Conservation (phyloP, 345 rosid species). For the Noccaea caerulescens region DNA sequence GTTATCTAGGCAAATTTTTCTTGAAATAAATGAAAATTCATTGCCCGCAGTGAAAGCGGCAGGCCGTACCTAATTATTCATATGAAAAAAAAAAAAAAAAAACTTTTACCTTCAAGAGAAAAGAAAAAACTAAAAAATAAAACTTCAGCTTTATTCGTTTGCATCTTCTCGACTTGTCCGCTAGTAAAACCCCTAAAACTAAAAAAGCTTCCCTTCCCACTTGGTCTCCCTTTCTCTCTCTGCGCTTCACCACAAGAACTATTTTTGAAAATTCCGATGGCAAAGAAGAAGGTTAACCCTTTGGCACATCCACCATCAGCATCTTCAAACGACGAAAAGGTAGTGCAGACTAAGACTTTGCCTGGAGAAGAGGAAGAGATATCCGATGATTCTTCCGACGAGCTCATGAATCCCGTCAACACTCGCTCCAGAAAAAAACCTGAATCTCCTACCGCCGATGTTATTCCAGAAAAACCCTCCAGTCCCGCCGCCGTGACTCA, state of each 20-base stretch:
- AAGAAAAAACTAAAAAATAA: too few species aligned
- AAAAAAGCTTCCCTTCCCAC: neutral
- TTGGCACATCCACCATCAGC: conserved; percentile 24
- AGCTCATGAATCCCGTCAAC: conserved; percentile 1
- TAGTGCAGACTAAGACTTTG: neutral
- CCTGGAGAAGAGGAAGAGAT: neutral
- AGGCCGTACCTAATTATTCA: too few species aligned
- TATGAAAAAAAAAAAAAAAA: too few species aligned
- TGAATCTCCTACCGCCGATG: neutral
- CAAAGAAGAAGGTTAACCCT: conserved; percentile 2
- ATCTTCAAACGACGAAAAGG: conserved; percentile 32
- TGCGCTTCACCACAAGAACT: neutral
- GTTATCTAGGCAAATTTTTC: too few species aligned
- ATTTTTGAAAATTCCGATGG: neutral
- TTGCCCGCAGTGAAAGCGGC: too few species aligned
- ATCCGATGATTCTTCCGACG: conserved; percentile 23
- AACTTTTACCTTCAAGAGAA: too few species aligned
- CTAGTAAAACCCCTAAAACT: neutral
- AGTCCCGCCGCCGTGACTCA: too few species aligned
- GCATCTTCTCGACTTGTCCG: neutral
- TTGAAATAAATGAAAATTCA: too few species aligned
- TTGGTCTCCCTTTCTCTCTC: neutral
- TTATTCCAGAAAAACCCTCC: neutral
- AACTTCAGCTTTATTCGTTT: too few species aligned
- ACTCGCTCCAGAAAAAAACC: neutral